phyloP scores from a whole-genome alignment of 2,329 filamentous ascomycete genomes.

The Diaporthe sp. region DNA sequence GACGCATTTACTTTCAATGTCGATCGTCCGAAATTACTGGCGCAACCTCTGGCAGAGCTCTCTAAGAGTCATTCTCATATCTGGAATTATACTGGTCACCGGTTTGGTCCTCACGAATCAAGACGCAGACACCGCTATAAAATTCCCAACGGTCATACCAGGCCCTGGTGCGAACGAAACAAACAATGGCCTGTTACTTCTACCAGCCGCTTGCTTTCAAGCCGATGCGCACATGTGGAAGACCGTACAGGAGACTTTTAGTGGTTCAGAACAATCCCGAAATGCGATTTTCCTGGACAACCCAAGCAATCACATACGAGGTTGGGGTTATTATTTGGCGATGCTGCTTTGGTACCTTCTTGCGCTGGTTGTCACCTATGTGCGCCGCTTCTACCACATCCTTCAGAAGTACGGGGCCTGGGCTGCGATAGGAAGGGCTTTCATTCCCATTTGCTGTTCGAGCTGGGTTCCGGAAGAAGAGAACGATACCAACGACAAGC shows the following conservation, averaged over 20 bases:
- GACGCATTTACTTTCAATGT: conserved; percentile 53
- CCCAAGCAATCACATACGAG: not conserved
- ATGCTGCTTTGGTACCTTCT: conserved; percentile 5
- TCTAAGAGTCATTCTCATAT: conserved; percentile 49
- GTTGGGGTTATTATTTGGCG: not conserved
- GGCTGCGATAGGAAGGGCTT: not conserved
- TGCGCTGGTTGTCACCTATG: not conserved
- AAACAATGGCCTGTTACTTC: not conserved
- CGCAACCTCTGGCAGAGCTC: conserved; percentile 47
- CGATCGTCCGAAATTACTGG: conserved; percentile 53
- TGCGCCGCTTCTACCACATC: conserved; percentile 7
- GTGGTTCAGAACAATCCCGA: not conserved
- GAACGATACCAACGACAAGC: not conserved
- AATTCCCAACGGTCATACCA: not conserved
- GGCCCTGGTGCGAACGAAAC: not conserved
- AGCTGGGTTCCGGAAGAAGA: not conserved
- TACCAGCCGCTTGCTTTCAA: conserved; percentile 12
- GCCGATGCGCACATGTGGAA: no score
- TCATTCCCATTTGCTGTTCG: not conserved
- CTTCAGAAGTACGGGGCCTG: not conserved
- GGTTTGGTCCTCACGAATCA: conserved; percentile 45
- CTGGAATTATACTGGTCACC: conserved; percentile 49
- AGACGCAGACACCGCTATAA: not conserved
- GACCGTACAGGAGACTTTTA: not conserved
- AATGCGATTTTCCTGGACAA: not conserved